Evolutionary conservation across 768 basidiomycete genomes (phyloP).

Genomic region (Ephemerocybe angulata): DNA sequence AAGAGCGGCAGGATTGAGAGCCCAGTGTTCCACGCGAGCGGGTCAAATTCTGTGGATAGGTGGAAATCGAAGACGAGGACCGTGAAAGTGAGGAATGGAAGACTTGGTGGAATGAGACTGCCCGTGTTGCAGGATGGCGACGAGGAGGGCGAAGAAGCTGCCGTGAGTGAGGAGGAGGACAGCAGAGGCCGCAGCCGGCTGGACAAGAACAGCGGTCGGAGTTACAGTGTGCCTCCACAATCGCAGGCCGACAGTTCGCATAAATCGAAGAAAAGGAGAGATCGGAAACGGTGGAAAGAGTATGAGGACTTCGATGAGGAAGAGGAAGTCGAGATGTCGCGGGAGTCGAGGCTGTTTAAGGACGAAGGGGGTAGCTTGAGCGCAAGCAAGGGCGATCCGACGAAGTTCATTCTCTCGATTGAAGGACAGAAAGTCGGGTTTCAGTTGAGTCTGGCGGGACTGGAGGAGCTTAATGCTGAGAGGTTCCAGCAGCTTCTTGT

Average conservation of each 20-base stretch:
- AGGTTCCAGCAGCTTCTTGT: constrained; percentile 61
- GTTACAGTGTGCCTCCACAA: constrained; percentile 56
- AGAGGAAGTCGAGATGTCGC: constrained; percentile 16
- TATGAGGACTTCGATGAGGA: constrained; percentile 28
- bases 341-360: constrained; percentile 4
- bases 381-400: constrained; percentile 56
- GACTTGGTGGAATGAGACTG: constrained; percentile 15
- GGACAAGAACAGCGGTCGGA: constrained; percentile 37
- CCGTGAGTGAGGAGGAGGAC: constrained; percentile 17
- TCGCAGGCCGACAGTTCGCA: constrained; percentile 38
- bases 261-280: constrained; percentile 20
- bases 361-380: constrained; percentile 45
- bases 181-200: constrained; percentile 4
- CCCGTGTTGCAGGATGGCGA: constrained; percentile 15
- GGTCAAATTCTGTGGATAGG: constrained; percentile 27
- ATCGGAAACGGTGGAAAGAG: constrained; percentile 28
- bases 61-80: constrained; percentile 12
- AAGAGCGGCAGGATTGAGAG: constrained; percentile 39
- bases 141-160: constrained; percentile 20
- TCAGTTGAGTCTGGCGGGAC: constrained; percentile 56
- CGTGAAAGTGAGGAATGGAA: constrained; percentile 17
- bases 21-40: constrained; percentile 16
- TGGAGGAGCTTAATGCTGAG: constrained; percentile 21
- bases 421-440: constrained; percentile 61
- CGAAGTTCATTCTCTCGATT: constrained; percentile 60